Base-by-base conservation (phyloP, 495 filamentous ascomycete genomes). In the Tuber brumale region DNA sequence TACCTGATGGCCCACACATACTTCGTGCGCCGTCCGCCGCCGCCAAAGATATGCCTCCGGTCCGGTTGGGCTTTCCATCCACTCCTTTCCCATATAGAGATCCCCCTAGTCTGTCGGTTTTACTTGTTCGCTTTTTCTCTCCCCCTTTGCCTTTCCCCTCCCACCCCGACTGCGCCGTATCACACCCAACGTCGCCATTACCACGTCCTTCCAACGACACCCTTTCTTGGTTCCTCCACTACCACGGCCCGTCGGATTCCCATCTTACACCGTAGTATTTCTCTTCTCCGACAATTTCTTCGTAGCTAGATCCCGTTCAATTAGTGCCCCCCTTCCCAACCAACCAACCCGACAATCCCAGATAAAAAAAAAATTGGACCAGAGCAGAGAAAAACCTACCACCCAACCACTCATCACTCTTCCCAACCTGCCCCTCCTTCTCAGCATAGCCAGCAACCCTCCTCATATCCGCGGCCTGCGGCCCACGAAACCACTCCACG, bases 401-500 rank as follows among this genome's bases (percentile, higher is more conserved):
- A 70, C 70, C 73, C 66, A 80, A 45, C 81, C 81, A 82, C 70
- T 82, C 81, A 48, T 82, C 81, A 46, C 76, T 81, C 70, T 81
- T 82, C 57, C 37, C 74, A 35, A 41, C 71, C 31, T 70, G 71
- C 21, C 44, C 79, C 41, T 44, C 74, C 69, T 70, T 69, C 27
- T 51, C 43, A 27, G 69, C 79, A 61, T 76, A 74, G 3, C 82
- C 81, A 10, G 82, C 76, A 41, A 83, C 79, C 69, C 82, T 76
- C 48, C 82, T 74, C 79, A 83, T 80, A 74, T 83, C 81, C 19
- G 79, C 76, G 4, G 76, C 81, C 75, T 81, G 77, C 1, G 73
- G 70, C 2, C 81, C 82, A 19, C 72, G 75, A 74, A 83, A 73
- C 82, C 82, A 83, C 69, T 83, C 82, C 41, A 83, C 76, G 31